Evolutionary conservation across 2,329 filamentous ascomycete genomes (phyloP), one percentile per base, ranked within the genome.

Genomic region (Penicillium fuscoglaucum): DNA sequence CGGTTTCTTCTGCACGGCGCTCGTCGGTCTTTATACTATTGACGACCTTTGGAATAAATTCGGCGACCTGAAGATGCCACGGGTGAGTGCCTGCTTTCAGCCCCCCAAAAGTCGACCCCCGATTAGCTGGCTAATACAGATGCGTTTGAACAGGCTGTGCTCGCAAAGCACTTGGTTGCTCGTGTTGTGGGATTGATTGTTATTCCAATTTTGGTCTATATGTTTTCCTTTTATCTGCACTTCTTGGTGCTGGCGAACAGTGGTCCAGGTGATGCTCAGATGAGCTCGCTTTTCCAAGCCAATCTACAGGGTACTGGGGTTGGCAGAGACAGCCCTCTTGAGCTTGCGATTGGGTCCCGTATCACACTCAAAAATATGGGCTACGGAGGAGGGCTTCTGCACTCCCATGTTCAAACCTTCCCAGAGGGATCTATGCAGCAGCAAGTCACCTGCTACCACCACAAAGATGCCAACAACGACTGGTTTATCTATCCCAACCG

Each of bases 401-500:
- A 98, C 79, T 97, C 93, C 43, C 95, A 98, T 81, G 86, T 97
- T 61, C 93, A 98, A 78, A 97, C 92, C 9, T 98, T 91, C 74
- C 93, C 93, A 0, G 93, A 97, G 72, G 95, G 93, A 33, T 98
- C 95, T 39, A 80, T 80, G 52, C 95, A 99, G 78, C 96, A 99
- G 77, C 95, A 99, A 76, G 88, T 99, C 61, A 99, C 95, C 62
- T 99, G 96, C 82, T 99, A 99, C 79, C 95, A 99, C 79, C 95
- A 99, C 83, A 99, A 99, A 76, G 95, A 99, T 81, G 84, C 93
- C 75, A 99, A 99, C 85, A 99, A 99, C 75, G 95, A 99, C 76
- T 99, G 95, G 95, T 96, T 96, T 79, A 93, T 99, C 78, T 97
- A 97, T 76, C 95, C 95, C 28, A 96, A 93, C 79, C 90, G 96